Percentiles rank a stretch among this genome's conserved stretches.
Conservation (phyloP, 768 basidiomycete species). For the Termitomyces sp. region DNA sequence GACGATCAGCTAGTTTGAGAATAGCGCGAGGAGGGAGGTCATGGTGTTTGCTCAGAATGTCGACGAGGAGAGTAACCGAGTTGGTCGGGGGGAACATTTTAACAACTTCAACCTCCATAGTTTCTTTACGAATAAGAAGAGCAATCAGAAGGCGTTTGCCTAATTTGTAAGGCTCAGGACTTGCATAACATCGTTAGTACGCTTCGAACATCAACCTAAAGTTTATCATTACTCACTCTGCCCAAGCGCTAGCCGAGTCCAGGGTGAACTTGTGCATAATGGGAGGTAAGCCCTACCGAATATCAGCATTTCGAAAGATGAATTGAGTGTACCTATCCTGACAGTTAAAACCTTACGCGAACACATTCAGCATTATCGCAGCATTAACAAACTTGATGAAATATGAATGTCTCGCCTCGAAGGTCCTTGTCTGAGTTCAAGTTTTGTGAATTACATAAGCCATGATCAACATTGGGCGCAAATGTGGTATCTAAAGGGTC, state of each 20-base stretch:
- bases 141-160: neutral
- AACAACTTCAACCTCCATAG: neutral
- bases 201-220: too few relatives aligned
- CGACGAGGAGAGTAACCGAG: neutral
- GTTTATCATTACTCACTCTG: neutral
- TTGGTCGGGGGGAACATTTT: neutral
- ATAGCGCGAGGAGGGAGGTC: neutral
- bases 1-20: neutral
- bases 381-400: neutral
- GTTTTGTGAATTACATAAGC: neutral
- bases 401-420: too few relatives aligned
- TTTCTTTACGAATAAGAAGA: neutral
- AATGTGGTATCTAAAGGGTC: neutral
- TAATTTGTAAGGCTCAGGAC: neutral
- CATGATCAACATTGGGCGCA: neutral
- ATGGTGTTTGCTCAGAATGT: neutral
- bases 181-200: neutral
- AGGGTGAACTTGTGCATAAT: too few relatives aligned
- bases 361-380: neutral
- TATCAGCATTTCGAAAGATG: neutral
- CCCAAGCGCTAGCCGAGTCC: too few relatives aligned
- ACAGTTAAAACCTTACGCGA: neutral
- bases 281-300: neutral
- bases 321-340: neutral
- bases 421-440: too few relatives aligned